Conservation (phyloP, 148 eudicot genomes). For the Camellia lanceoleosa region DNA sequence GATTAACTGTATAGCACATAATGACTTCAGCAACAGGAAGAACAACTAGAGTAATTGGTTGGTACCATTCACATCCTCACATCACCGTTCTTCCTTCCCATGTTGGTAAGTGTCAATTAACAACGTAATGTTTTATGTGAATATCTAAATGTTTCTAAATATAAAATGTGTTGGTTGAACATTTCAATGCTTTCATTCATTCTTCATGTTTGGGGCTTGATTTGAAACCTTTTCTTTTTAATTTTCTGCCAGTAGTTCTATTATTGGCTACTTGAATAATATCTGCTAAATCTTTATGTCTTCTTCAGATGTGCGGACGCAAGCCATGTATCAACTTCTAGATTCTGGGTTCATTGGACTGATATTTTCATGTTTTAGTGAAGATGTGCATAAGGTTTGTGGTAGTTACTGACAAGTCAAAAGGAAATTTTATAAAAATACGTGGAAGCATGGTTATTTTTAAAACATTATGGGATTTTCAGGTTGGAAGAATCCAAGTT, state of each 20-base stretch:
- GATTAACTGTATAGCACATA: conserved; percentile 73
- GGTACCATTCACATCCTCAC: conserved; percentile 99
- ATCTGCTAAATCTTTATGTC: neutral
- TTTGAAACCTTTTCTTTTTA: neutral
- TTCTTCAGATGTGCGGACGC: conserved; percentile 94
- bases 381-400: conserved; percentile 89
- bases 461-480: conserved; percentile 4
- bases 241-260: neutral
- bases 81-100: conserved; percentile 99
- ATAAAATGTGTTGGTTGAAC: neutral
- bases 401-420: neutral
- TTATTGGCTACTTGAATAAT: neutral
- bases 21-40: conserved; percentile 81
- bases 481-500: conserved; percentile 98
- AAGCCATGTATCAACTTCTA: conserved; percentile 98
- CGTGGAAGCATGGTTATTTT: neutral
- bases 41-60: conserved; percentile 97
- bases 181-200: neutral
- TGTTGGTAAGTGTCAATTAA: conserved; percentile 65
- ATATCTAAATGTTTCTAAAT: neutral
- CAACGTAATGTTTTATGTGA: neutral
- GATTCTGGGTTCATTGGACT: conserved; percentile 97
- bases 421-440: neutral
- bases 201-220: conserved; percentile 1
- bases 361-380: conserved; percentile 98